These are phyloP conservation scores for Leptographium procerum DNA, from an alignment of 2,329 filamentous ascomycete genomes.

Conservation along the genomic window DNA sequence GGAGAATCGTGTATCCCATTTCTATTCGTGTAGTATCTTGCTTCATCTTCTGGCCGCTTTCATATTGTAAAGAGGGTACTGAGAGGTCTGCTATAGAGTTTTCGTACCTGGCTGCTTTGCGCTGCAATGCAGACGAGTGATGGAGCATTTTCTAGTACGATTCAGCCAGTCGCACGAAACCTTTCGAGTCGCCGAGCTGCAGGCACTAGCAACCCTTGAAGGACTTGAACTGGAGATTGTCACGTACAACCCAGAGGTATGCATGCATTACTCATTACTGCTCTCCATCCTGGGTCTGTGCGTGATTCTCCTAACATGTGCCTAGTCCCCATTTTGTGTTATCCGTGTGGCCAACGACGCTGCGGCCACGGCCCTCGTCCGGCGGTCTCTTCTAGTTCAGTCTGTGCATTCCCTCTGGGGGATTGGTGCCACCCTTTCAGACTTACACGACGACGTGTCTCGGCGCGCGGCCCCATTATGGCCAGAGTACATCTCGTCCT, in stretches of 20 bases:
- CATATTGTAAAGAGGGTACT: background rate
- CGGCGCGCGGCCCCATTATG: constrained; percentile 51
- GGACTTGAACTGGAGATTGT: constrained; percentile 59
- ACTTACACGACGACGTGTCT: constrained; percentile 56
- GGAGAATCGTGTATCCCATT: too few relatives aligned
- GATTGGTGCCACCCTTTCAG: constrained; percentile 50
- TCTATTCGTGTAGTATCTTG: background rate
- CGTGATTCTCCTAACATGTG: background rate
- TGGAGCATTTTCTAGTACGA: constrained; percentile 58
- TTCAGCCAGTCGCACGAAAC: constrained; percentile 83
- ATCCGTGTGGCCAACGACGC: constrained; percentile 54
- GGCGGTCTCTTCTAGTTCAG: constrained; percentile 70
- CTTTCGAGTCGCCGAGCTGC: constrained; percentile 77
- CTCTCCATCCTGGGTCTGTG: background rate
- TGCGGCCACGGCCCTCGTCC: constrained; percentile 55
- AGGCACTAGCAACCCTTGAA: constrained; percentile 63
- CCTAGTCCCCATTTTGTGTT: constrained; percentile 72
- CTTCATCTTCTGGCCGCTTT: background rate
- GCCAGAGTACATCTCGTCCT: constrained; percentile 48
- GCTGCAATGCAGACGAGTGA: background rate
- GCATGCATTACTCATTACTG: constrained; percentile 19
- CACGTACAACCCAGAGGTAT: constrained; percentile 63
- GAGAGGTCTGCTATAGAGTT: background rate
- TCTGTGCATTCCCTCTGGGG: constrained; percentile 89
- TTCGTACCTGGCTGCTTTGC: background rate